These are phyloP conservation scores for Phlebiopsis gigantea DNA, from an alignment of 768 basidiomycete genomes.

Conservation along the genomic window DNA sequence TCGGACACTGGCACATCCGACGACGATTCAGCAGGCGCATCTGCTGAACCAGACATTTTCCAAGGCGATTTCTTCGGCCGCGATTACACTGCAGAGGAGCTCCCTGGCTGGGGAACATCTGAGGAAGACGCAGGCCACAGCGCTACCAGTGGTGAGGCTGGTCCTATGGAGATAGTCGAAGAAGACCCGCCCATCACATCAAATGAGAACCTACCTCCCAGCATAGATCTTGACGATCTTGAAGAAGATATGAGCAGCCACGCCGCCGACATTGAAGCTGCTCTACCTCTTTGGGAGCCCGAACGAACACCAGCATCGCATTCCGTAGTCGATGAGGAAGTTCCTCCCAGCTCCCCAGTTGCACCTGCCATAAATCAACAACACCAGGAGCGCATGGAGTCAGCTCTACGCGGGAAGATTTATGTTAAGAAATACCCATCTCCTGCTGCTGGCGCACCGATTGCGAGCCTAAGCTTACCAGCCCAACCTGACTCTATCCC, in stretches of 20 bases:
- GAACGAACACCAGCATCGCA: no score
- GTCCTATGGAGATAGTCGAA: not conserved
- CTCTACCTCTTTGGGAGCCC: no score
- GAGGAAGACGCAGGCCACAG: no score
- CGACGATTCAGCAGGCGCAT: not conserved
- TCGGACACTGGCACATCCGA: not conserved
- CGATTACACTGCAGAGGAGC: not conserved
- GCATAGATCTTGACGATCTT: no score
- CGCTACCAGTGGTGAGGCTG: not conserved
- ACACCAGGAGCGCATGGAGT: not conserved
- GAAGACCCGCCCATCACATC: no score
- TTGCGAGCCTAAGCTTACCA: not conserved
- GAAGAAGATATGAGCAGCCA: no score
- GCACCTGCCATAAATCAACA: no score
- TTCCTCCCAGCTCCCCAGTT: no score
- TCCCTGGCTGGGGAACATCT: not conserved
- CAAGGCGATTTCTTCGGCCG: slow-evolving; percentile 13
- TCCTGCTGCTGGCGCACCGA: not conserved
- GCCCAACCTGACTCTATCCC: not conserved
- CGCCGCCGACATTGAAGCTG: no score
- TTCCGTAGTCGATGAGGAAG: no score
- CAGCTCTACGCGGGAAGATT: not conserved
- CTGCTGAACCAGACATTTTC: not conserved
- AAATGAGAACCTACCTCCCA: no score
- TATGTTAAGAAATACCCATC: not conserved